Percentiles rank a stretch among this genome's conserved stretches.
These are phyloP conservation scores for Carallia pectinifolia DNA, from an alignment of 345 rosid species.

Conservation along the genomic window DNA sequence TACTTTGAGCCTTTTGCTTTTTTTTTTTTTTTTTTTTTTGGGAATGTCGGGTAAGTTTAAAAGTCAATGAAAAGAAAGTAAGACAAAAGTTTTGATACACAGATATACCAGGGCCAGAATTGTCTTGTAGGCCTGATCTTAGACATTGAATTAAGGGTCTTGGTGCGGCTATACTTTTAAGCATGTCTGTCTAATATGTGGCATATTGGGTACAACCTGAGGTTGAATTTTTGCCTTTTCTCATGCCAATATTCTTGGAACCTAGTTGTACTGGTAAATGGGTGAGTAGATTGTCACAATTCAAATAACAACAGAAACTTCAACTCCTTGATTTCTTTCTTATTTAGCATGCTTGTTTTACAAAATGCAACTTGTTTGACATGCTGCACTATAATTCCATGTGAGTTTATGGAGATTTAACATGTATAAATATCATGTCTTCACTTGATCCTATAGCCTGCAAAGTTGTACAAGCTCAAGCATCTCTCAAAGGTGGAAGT, in stretches of 20 bases:
- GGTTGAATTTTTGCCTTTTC: too few relatives aligned
- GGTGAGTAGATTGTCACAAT: neutral
- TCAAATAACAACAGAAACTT: too few relatives aligned
- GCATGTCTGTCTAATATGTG: too few relatives aligned
- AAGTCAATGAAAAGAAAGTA: neutral
- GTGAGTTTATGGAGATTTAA: neutral
- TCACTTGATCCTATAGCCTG: conserved; percentile 54
- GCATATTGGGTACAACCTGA: too few relatives aligned
- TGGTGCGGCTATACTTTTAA: neutral
- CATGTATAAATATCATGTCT: neutral
- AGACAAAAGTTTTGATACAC: neutral
- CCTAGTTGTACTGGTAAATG: neutral
- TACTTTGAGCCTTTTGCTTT: neutral
- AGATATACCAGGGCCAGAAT: neutral
- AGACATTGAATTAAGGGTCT: neutral
- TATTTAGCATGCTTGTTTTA: too few relatives aligned
- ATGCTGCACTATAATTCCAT: neutral
- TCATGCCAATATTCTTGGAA: neutral
- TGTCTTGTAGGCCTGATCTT: neutral
- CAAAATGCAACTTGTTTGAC: too few relatives aligned
- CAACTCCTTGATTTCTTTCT: too few relatives aligned
- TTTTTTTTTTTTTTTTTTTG: too few relatives aligned
- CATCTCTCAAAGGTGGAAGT: conserved; percentile 97
- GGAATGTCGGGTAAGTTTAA: neutral
- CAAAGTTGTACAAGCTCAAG: conserved; percentile 90